phyloP scores from a whole-genome alignment of 768 basidiomycete genomes.

The Leccinellum rugosiceps region DNA sequence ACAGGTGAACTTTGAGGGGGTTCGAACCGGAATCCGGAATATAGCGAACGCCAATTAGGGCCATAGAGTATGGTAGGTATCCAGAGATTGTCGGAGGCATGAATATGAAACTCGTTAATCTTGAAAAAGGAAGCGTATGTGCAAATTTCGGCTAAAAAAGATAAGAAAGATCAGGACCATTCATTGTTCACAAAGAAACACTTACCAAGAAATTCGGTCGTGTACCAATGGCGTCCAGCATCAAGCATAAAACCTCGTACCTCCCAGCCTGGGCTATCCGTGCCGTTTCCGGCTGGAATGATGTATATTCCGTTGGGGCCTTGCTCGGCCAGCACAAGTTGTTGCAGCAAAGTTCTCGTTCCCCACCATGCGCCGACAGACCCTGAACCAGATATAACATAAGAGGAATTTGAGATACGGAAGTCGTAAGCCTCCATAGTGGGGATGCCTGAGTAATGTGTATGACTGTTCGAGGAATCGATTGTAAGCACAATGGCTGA shows the following conservation, averaged over 20 bases:
- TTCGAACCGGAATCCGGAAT: slow-evolving; percentile 41
- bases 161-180: neutral
- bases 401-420: slow-evolving; percentile 25
- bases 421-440: slow-evolving; percentile 42
- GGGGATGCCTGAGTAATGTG: slow-evolving; percentile 34
- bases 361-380: slow-evolving; percentile 44
- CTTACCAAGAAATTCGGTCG: slow-evolving; percentile 37
- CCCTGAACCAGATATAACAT: slow-evolving; percentile 33
- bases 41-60: slow-evolving; percentile 37
- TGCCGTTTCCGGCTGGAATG: slow-evolving; percentile 34
- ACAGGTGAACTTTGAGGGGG: slow-evolving; percentile 34
- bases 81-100: slow-evolving; percentile 44
- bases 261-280: slow-evolving; percentile 43
- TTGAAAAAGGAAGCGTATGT: slow-evolving; percentile 46
- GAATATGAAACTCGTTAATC: slow-evolving; percentile 41
- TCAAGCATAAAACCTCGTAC: slow-evolving; percentile 47
- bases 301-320: slow-evolving; percentile 6
- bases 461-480: slow-evolving; percentile 22
- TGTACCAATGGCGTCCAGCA: slow-evolving; percentile 44
- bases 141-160: slow-evolving; percentile 40
- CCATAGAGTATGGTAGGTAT: slow-evolving; percentile 38
- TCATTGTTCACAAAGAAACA: neutral
- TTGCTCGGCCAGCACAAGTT: slow-evolving; percentile 28
- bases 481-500: slow-evolving; percentile 34
- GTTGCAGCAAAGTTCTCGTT: slow-evolving; percentile 42